A percentile compares a stretch with the other conserved stretches of the same genome.
Evolutionary conservation across 768 basidiomycete genomes (phyloP).

Genomic region (Obba rivulosa): DNA sequence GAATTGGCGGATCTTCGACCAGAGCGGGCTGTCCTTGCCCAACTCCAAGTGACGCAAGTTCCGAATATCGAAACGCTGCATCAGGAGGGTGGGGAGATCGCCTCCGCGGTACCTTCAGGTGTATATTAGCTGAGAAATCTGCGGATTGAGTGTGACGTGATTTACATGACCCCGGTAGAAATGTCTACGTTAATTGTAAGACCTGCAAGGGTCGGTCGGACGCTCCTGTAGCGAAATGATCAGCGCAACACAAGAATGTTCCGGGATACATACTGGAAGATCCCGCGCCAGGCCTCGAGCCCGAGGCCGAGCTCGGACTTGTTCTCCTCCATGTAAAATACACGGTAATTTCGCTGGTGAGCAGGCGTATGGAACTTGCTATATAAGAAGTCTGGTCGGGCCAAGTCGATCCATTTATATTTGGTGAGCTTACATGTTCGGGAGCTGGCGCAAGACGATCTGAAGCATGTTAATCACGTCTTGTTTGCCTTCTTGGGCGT

Average conservation of each 20-base stretch:
- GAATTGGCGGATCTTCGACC: constrained; percentile 18
- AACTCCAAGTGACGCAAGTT: constrained; percentile 7
- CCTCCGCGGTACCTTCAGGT: constrained; percentile 7
- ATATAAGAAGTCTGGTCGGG: neutral
- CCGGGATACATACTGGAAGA: constrained; percentile 11
- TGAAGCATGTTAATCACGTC: constrained; percentile 14
- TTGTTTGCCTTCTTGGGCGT: constrained; percentile 1
- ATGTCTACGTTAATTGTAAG: constrained; percentile 16
- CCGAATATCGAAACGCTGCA: neutral
- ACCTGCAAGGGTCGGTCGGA: constrained; percentile 10
- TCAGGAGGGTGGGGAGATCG: constrained; percentile 1
- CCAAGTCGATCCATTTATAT: neutral
- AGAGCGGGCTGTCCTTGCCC: neutral
- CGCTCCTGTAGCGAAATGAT: constrained; percentile 9
- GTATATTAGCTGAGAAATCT: neutral
- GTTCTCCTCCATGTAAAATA: constrained; percentile 6
- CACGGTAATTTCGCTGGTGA: constrained; percentile 8
- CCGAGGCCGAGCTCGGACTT: constrained; percentile 3
- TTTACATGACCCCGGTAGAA: constrained; percentile 10
- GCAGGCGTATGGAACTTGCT: neutral
- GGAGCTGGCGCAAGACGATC: constrained; percentile 14
- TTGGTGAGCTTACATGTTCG: constrained; percentile 8
- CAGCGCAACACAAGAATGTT: neutral
- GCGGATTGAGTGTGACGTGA: neutral
- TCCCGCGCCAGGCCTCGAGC: constrained; percentile 10